Conservation (phyloP, 1,284 basidiomycete genomes). For the Mycosarcoma mackinlayi region DNA sequence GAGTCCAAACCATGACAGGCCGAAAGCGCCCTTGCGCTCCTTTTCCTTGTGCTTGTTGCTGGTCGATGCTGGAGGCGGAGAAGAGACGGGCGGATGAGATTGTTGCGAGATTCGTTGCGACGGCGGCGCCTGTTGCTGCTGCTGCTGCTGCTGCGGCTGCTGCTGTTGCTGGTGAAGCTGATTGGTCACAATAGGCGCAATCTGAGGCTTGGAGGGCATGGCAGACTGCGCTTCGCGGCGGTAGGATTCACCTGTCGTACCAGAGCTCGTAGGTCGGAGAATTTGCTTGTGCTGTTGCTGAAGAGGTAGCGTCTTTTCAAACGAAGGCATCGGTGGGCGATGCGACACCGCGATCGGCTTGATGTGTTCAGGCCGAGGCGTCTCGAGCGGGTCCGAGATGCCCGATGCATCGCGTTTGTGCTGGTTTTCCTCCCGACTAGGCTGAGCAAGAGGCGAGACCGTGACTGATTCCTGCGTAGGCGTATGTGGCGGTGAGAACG, state of each 20-base stretch:
- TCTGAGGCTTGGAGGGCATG: conserved; percentile 6
- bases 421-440: conserved; percentile 2
- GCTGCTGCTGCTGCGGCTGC: conserved; percentile 15
- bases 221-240: conserved; percentile 17
- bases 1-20: conserved; percentile 64
- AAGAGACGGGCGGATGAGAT: background rate
- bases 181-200: conserved; percentile 20
- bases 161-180: conserved; percentile 16
- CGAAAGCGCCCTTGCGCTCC: conserved; percentile 61
- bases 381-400: conserved; percentile 12
- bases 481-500: conserved; percentile 42
- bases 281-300: conserved; percentile 22
- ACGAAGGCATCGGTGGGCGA: conserved; percentile 51
- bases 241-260: conserved; percentile 5
- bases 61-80: conserved; percentile 12
- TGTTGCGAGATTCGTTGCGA: background rate
- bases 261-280: conserved; percentile 16
- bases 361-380: conserved; percentile 32
- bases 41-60: conserved; percentile 49
- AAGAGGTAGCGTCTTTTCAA: conserved; percentile 47
- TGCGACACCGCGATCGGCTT: conserved; percentile 50
- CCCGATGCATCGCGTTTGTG: background rate
- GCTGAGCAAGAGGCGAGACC: conserved; percentile 2
- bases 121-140: conserved; percentile 1
- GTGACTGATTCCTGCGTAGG: conserved; percentile 45